Evolutionary conservation across 306 rosid genomes (phyloP).

Genomic region (Quercus glauca): DNA sequence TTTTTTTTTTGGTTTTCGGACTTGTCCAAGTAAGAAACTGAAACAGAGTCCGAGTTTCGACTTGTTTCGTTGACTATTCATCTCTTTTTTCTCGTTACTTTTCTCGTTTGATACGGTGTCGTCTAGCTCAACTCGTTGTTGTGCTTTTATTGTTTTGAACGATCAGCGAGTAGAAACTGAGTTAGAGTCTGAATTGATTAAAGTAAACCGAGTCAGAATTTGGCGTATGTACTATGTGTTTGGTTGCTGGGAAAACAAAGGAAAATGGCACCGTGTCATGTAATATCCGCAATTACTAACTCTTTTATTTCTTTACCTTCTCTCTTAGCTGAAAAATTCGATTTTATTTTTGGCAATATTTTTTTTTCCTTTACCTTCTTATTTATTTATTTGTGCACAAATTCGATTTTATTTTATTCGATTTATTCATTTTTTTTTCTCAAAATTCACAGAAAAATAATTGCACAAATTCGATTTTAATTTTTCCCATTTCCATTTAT

Average conservation of each 20-base stretch:
- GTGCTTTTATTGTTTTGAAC: not conserved
- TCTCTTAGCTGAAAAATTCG: no score
- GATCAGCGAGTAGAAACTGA: not conserved
- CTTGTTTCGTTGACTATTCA: conserved; percentile 11
- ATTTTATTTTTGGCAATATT: no score
- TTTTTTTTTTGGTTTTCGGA: not conserved
- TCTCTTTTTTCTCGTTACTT: not conserved
- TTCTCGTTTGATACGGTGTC: not conserved
- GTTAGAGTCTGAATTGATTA: not conserved
- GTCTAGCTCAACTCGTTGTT: not conserved
- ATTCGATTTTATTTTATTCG: no score
- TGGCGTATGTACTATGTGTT: conserved; percentile 7
- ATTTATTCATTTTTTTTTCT: no score
- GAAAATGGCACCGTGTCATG: not conserved
- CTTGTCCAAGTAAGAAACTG: not conserved
- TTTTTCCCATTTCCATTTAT: no score
- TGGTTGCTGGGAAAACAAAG: conserved; percentile 23
- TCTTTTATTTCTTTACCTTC: not conserved
- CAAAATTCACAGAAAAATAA: no score
- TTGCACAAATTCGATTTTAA: no score
- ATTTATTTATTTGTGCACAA: no score
- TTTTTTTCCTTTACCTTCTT: no score
- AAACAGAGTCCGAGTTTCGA: not conserved
- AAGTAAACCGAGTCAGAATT: not conserved
- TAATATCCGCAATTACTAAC: not conserved